A percentile compares a stretch with the other conserved stretches of the same genome.
phyloP scores from a whole-genome alignment of 805 yeast genomes.

The Kluyveromyces aestuarii region DNA sequence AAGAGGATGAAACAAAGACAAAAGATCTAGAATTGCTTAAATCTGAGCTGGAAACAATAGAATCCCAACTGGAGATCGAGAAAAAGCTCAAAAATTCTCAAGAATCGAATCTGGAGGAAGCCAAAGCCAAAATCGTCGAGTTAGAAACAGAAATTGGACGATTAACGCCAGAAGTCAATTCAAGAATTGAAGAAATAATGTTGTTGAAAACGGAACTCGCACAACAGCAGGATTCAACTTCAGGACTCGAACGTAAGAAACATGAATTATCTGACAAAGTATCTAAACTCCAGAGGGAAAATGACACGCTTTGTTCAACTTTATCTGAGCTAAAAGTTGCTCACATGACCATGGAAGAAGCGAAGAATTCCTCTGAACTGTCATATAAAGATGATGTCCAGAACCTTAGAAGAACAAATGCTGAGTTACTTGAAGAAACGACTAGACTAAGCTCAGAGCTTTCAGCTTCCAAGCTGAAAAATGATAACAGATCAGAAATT shows the following conservation, averaged over 20 bases:
- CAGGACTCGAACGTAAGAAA: neutral
- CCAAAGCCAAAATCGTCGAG: neutral
- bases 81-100: neutral
- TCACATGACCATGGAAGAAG: neutral
- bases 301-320: neutral
- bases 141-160: neutral
- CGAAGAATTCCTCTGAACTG: neutral
- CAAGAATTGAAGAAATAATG: neutral
- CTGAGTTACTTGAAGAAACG: neutral
- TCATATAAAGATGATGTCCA: neutral
- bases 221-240: neutral
- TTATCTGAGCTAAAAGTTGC: neutral
- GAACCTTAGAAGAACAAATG: neutral
- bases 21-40: neutral
- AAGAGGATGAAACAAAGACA: neutral
- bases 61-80: neutral
- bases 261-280: neutral
- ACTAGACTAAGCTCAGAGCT: neutral
- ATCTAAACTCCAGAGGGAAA: neutral
- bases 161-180: too few species aligned
- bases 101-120: neutral
- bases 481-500: constrained; percentile 16
- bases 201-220: neutral
- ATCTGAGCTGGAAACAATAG: neutral
- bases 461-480: constrained; percentile 6